Conservation (phyloP, 73 alveolate genomes). For the Tetrahymena thermophila region DNA sequence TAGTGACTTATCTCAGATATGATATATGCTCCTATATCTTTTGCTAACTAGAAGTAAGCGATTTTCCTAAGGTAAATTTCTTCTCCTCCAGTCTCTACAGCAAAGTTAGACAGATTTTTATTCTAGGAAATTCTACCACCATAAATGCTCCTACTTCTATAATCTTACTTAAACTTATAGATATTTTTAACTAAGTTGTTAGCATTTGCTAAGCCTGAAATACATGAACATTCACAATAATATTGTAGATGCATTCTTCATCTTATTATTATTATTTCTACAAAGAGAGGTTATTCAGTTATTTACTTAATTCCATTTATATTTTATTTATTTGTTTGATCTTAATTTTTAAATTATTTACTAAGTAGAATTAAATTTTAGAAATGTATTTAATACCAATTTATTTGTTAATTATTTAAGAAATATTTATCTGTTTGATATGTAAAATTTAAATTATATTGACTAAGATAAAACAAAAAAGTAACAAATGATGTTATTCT, state of each 20-base stretch:
- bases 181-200: background rate
- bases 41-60: background rate
- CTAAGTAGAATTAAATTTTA: no score
- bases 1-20: background rate
- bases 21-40: background rate
- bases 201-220: constrained; percentile 4
- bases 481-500: no score
- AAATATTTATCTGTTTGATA: no score
- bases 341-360: no score
- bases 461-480: no score
- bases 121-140: constrained; percentile 3
- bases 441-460: no score
- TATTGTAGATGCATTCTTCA: background rate
- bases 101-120: background rate
- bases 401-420: no score
- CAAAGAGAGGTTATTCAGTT: background rate
- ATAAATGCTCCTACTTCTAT: background rate
- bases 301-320: background rate
- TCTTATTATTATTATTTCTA: background rate
- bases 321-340: no score
- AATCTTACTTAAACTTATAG: background rate
- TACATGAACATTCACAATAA: background rate
- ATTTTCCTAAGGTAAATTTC: background rate
- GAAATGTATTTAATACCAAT: background rate
- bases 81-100: background rate